These are phyloP conservation scores for Tricholomella constricta DNA, from an alignment of 768 basidiomycete species.

Conservation along the genomic window DNA sequence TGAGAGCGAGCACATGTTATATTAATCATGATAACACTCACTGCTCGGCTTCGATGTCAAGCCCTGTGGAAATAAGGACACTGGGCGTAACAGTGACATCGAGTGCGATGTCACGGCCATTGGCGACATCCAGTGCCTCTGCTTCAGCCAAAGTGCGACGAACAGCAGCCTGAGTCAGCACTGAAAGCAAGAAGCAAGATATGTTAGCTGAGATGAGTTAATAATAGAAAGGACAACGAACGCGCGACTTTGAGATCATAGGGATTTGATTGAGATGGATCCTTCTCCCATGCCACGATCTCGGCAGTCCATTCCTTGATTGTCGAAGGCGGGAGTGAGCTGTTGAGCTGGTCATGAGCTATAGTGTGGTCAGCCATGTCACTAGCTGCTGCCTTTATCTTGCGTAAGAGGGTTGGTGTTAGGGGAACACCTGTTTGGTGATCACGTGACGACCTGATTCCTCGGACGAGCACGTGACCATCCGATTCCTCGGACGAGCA, in stretches of 20 bases:
- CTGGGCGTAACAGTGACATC: constrained; percentile 13
- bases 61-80: constrained; percentile 11
- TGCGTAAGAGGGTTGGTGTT: no score
- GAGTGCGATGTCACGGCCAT: constrained; percentile 12
- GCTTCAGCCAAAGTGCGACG: constrained; percentile 10
- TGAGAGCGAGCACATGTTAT: neutral
- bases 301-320: constrained; percentile 9
- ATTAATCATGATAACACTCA: constrained; percentile 5
- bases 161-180: constrained; percentile 8
- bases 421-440: no score
- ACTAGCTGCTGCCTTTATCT: constrained; percentile 9
- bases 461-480: no score
- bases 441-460: no score
- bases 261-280: constrained; percentile 8
- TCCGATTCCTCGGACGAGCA: no score
- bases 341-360: constrained; percentile 10
- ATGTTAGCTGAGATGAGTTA: neutral
- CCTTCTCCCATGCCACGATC: constrained; percentile 18
- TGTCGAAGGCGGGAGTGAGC: neutral
- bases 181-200: neutral
- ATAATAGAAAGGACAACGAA: constrained; percentile 5
- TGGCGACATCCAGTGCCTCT: constrained; percentile 6
- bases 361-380: constrained; percentile 9
- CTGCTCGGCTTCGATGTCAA: constrained; percentile 23
- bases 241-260: constrained; percentile 7